These are phyloP conservation scores for Rauvolfia tetraphylla DNA, from an alignment of 257 asterid genomes.

Conservation along the genomic window DNA sequence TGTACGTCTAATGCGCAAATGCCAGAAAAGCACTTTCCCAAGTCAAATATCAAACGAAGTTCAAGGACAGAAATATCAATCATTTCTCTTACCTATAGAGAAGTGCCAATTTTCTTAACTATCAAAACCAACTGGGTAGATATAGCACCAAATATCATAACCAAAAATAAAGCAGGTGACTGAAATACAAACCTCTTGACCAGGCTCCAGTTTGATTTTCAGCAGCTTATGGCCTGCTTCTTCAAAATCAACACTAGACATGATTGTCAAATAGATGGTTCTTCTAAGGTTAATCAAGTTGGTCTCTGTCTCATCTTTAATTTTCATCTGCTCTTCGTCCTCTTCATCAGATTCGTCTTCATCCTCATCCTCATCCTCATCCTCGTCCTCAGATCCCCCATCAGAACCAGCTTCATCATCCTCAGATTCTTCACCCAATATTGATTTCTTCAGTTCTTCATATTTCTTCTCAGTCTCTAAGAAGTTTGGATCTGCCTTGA, in stretches of 20 bases:
- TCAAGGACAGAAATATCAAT: too few relatives aligned
- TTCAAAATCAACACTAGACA: constrained; percentile 97
- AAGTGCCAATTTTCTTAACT: not conserved
- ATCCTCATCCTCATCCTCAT: constrained; percentile 63
- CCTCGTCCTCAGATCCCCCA: constrained; percentile 60
- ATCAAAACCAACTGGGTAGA: not conserved
- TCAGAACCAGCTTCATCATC: constrained; percentile 60
- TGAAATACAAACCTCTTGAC: constrained; percentile 73
- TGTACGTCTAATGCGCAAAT: too few relatives aligned
- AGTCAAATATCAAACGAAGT: too few relatives aligned
- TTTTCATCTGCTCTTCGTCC: constrained; percentile 78
- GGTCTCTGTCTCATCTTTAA: constrained; percentile 88
- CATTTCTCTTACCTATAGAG: too few relatives aligned
- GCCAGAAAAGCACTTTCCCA: too few relatives aligned
- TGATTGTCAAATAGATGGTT: constrained; percentile 86
- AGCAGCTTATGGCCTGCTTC: constrained; percentile 91
- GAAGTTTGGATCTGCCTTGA: constrained; percentile 80
- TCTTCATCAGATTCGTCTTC: constrained; percentile 73
- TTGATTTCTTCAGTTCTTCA: constrained; percentile 81
- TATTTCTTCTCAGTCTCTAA: constrained; percentile 74
- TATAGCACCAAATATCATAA: not conserved
- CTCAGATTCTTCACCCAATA: constrained; percentile 87
- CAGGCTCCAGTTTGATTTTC: constrained; percentile 89
- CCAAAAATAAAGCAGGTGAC: constrained; percentile 8
- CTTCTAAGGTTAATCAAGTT: constrained; percentile 81